Evolutionary conservation across 2,329 filamentous ascomycete species (phyloP), one percentile per base, ranked within the genome.

Genomic region (Penicillium aurantiogriseum): DNA sequence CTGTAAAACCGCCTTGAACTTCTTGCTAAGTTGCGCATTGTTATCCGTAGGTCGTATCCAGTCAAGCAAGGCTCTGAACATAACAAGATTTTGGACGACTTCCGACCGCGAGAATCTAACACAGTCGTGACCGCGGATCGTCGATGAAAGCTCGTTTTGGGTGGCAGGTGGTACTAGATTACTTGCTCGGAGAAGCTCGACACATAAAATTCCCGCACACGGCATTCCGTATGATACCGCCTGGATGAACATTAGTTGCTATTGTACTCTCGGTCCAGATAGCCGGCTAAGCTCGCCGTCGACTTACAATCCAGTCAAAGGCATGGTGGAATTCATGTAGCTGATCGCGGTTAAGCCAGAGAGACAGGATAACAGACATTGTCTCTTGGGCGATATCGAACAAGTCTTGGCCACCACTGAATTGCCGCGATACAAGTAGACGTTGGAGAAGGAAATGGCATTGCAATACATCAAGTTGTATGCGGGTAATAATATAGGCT

Each of bases 381-480:
- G 47, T 50, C 17, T 50, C 47, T 19, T 39, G 29, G 11, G 47
- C 47, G 33, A 50, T 50, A 29, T 50, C 8, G 23, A 50, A 50
- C 47, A 50, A 50, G 11, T 36, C n/a, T 21, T 50, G 47, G 17
- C 35, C 35, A 39, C 10, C 35, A 21, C 31, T 39, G 47, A 50
- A 39, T n/a, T 39, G 10, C n/a, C n/a, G 47, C 13, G 35, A 39
- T 10, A 50, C 47, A 39, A 50, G 33, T 27, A 50, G 47, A 13
- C 47, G 47, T 11, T 50, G 31, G 23, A 50, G 21, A 8, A 50
- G 47, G 17, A 50, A 50, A 15, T 50, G 33, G 9, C 47, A 50
- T 50, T 50, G 47, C 33, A 50, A 39, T 29, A 50, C 47, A 27
- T 50, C 47, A 27, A 50, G 47, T 13, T 29, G 47, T 39, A 50